phyloP scores from a whole-genome alignment of 2,329 filamentous ascomycete genomes.

The Fragosphaeria purpurea region DNA sequence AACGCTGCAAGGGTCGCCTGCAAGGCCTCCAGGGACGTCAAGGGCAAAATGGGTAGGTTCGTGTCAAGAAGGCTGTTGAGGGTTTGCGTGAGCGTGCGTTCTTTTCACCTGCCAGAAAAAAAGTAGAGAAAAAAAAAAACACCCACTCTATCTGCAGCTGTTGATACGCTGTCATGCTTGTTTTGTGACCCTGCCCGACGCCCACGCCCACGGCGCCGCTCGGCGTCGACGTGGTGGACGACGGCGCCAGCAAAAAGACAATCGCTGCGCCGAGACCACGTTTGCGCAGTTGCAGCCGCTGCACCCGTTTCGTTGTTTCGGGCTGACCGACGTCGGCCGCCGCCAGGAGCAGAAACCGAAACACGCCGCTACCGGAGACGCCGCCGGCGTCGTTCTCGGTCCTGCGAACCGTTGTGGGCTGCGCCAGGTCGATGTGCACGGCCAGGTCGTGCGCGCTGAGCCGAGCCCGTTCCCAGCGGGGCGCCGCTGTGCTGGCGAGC shows the following conservation, averaged over 20 bases:
- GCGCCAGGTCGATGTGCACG: conserved; percentile 21
- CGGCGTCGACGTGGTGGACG: background rate
- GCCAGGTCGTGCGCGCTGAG: conserved; percentile 34
- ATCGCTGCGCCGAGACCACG: conserved; percentile 21
- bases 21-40: conserved; percentile 26
- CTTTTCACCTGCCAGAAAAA: too few relatives aligned
- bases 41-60: conserved; percentile 32
- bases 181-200: background rate
- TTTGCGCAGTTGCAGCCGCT: conserved; percentile 21
- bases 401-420: background rate
- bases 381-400: background rate
- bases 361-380: conserved; percentile 13
- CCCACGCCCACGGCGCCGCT: conserved; percentile 14
- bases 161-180: conserved; percentile 19
- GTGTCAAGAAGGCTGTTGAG: conserved; percentile 21
- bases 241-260: conserved; percentile 29
- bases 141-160: conserved; percentile 34
- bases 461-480: conserved; percentile 11
- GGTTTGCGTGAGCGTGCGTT: background rate
- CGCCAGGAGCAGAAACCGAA: conserved; percentile 32
- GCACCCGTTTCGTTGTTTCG: conserved; percentile 24
- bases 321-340: conserved; percentile 24
- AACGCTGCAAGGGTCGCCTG: conserved; percentile 29
- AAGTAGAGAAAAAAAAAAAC: background rate
- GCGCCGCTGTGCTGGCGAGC: conserved; percentile 14